phyloP scores from a whole-genome alignment of 2,329 filamentous ascomycete species.

The Pyrenophora seminiperda region DNA sequence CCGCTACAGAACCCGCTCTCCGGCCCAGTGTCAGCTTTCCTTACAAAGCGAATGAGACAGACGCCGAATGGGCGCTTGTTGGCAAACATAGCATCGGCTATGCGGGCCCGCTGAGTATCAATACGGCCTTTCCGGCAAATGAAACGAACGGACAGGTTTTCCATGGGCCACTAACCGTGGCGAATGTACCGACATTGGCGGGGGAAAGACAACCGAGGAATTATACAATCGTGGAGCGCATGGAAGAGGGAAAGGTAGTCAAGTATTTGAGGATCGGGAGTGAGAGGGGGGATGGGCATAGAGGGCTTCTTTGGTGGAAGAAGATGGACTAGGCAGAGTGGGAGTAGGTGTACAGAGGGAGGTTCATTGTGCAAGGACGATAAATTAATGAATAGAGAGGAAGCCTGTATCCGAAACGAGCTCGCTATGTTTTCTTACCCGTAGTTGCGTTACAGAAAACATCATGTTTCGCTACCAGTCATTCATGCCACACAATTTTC shows the following conservation, averaged over 20 bases:
- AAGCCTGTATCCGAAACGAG: too few relatives aligned
- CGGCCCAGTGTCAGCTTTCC: slow-evolving; percentile 34
- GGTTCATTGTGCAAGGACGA: too few relatives aligned
- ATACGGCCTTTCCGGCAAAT: slow-evolving; percentile 19
- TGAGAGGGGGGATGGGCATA: slow-evolving; percentile 29
- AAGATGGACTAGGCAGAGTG: slow-evolving; percentile 19
- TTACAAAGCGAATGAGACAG: slow-evolving; percentile 23
- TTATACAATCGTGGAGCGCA: slow-evolving; percentile 26
- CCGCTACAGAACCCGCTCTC: slow-evolving; percentile 28
- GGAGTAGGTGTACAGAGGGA: too few relatives aligned
- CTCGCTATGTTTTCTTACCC: too few relatives aligned
- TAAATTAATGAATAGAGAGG: too few relatives aligned
- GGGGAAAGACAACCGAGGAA: slow-evolving; percentile 29
- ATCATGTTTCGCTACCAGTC: too few relatives aligned
- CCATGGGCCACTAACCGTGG: slow-evolving; percentile 33
- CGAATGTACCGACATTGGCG: slow-evolving; percentile 35
- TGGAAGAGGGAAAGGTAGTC: slow-evolving; percentile 13
- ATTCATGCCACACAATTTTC: too few relatives aligned
- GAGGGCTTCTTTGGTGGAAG: slow-evolving; percentile 33
- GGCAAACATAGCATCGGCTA: slow-evolving; percentile 39
- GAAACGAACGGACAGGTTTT: slow-evolving; percentile 30
- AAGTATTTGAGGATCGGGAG: slow-evolving; percentile 32
- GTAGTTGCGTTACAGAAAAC: too few relatives aligned
- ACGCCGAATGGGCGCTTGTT: slow-evolving; percentile 37
- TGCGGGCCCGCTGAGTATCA: slow-evolving; percentile 30